Evolutionary conservation across 163 green algal genomes (phyloP).

Genomic region (Scenedesmus sp.): DNA sequence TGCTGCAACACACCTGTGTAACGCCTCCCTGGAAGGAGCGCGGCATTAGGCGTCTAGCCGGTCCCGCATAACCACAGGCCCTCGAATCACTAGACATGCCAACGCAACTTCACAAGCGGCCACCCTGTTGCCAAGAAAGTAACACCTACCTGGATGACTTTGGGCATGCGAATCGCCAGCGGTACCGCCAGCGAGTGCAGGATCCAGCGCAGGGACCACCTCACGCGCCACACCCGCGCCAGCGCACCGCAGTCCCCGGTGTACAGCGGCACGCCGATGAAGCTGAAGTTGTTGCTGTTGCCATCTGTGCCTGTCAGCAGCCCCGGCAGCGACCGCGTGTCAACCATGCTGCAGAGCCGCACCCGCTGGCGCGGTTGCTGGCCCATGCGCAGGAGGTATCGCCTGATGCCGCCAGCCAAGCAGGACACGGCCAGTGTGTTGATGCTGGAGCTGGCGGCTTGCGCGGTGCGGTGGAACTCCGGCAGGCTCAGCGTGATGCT

Average conservation of each 20-base stretch:
- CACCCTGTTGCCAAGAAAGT: too few species aligned
- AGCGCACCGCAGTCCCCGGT: conserved; percentile 9
- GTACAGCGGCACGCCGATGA: conserved; percentile 50
- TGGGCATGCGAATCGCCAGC: conserved; percentile 46
- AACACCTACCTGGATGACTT: conserved; percentile 36
- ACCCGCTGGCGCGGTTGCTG: not conserved
- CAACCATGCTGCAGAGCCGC: conserved; percentile 47
- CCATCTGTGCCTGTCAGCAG: conserved; percentile 22
- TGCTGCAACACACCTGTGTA: too few species aligned
- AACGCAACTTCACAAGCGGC: too few species aligned
- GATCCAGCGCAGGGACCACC: conserved; percentile 38
- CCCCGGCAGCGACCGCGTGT: conserved; percentile 43
- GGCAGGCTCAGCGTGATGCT: conserved; percentile 38
- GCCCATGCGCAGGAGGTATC: conserved; percentile 31
- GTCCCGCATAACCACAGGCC: too few species aligned
- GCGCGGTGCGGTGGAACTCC: conserved; percentile 22
- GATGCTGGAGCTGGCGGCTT: not conserved
- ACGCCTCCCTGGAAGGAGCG: too few species aligned
- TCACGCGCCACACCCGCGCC: not conserved
- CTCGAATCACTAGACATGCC: too few species aligned
- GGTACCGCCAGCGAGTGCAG: conserved; percentile 34
- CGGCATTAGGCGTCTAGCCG: too few species aligned
- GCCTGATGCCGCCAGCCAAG: conserved; percentile 36
- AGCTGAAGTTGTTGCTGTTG: conserved; percentile 55
- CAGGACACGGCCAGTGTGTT: conserved; percentile 52